Evolutionary conservation across 2,329 filamentous ascomycete genomes (phyloP), one percentile per base, ranked within the genome.

Genomic region (Herpotrichia juniperi): DNA sequence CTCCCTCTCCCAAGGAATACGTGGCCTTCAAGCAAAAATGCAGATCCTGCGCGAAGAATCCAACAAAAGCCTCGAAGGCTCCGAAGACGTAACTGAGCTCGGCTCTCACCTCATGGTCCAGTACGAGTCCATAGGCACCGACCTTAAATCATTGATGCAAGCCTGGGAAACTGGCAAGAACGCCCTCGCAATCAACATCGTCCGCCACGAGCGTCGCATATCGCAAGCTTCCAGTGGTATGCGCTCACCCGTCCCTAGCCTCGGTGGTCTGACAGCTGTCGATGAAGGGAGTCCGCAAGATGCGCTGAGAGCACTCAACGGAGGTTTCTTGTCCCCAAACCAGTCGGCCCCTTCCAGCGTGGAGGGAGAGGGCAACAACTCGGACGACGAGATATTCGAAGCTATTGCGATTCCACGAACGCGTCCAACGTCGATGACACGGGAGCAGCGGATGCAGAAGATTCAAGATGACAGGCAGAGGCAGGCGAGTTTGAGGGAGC

Each of bases 11-110:
- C 90, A 92, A 49, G 93, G 92, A 14, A 96, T 97, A 55, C 87
- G 93, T 24, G 90, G 91, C 10, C 81, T 99, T 43, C 93, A 97
- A 74, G 94, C 94, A 30, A 99, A 97, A 74, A 86, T 99, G 78
- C 92, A 96, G 54, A 81, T 99, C 7, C 78, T 97, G 48, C 87
- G 91, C 44, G 94, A 99, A 72, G 92, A 97, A 72, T 96, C 92
- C 0, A 91, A 90, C 67, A 85, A 85, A 54, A 86, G 86, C 37
- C 76, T 96, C 24, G 90, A 96, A 64, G 86, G 88, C 62, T 86
- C 40, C 17, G 77, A 79, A 31, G 85, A 90, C 55, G 71, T 80
- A 4, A 85, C 86, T 3, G 90, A 96, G 59, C 82, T 96, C 14
- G 91, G 90, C 0, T 83, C 87, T 0, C 87, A 86, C 56, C 81